Percentiles rank a stretch among this genome's conserved stretches.
These are phyloP conservation scores for Thelephora terrestris DNA, from an alignment of 1,284 basidiomycete genomes.

Conservation along the genomic window DNA sequence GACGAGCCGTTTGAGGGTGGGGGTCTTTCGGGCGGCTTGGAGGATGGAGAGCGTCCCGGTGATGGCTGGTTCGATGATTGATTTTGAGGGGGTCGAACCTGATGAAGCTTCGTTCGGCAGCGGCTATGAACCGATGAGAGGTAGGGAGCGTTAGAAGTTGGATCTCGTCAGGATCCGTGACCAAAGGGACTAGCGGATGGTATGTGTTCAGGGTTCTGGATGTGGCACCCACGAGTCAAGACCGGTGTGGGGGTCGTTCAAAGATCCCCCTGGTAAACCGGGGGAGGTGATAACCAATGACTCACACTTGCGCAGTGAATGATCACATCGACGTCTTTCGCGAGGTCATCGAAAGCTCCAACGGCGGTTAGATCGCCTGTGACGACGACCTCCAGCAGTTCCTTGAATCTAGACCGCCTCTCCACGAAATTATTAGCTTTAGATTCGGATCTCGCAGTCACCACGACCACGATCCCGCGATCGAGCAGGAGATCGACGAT, in stretches of 20 bases:
- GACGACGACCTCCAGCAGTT: slow-evolving; percentile 7
- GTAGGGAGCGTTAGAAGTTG: too few relatives aligned
- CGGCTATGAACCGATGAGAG: too few relatives aligned
- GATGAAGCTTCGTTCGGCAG: too few relatives aligned
- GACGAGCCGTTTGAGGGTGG: slow-evolving; percentile 47
- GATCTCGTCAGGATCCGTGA: too few relatives aligned
- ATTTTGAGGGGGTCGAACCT: too few relatives aligned
- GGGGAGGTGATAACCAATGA: neutral
- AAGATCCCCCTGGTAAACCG: too few relatives aligned
- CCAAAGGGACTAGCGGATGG: too few relatives aligned
- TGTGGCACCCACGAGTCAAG: too few relatives aligned
- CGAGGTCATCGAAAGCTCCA: slow-evolving; percentile 36
- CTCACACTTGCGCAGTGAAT: slow-evolving; percentile 14
- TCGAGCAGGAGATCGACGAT: slow-evolving; percentile 15
- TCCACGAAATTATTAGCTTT: neutral
- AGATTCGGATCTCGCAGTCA: slow-evolving; percentile 7
- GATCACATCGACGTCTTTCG: slow-evolving; percentile 28
- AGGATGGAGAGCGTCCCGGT: slow-evolving; percentile 20
- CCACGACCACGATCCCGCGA: slow-evolving; percentile 13
- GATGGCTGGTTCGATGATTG: slow-evolving; percentile 19
- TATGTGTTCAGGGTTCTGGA: too few relatives aligned
- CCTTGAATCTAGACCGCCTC: neutral
- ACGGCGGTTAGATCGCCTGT: slow-evolving; percentile 8
- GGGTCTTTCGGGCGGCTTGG: slow-evolving; percentile 15
- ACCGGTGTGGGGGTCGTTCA: too few relatives aligned